Percentiles rank a stretch among this genome's conserved stretches.
Conservation (phyloP, 192 early-diverging fungal genomes). For the Glomus cerebriforme region DNA sequence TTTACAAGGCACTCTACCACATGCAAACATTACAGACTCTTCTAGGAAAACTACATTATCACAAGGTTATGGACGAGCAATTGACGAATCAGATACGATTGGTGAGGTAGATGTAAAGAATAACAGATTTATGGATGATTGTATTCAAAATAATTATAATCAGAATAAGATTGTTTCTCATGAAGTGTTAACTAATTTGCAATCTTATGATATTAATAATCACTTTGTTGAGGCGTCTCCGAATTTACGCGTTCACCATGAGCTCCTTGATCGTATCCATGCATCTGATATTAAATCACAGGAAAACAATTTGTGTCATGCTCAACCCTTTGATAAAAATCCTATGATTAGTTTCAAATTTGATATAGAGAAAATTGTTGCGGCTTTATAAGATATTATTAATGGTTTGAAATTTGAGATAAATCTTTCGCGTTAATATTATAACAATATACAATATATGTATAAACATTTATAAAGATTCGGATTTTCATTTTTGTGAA, state of each 20-base stretch:
- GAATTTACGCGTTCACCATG: not conserved
- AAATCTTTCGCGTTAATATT: too few relatives aligned
- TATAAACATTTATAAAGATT: too few relatives aligned
- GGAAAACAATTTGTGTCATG: too few relatives aligned
- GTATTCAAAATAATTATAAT: not conserved
- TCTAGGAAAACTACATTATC: not conserved
- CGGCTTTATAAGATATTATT: constrained; percentile 23
- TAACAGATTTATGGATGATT: not conserved
- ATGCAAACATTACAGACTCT: not conserved
- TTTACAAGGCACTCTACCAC: not conserved
- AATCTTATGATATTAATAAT: not conserved
- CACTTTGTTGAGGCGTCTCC: not conserved
- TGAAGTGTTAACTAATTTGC: not conserved
- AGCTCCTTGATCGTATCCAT: not conserved
- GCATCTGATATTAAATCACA: not conserved
- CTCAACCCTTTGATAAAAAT: not conserved
- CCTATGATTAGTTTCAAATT: constrained; percentile 20
- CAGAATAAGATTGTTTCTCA: not conserved
- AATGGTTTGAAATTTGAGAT: too few relatives aligned
- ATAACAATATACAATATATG: too few relatives aligned
- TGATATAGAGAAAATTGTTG: constrained; percentile 26
- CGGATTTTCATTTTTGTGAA: too few relatives aligned
- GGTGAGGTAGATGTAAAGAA: not conserved
- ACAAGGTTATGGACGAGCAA: not conserved
- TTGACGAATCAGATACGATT: not conserved